Base-by-base conservation (phyloP, 495 filamentous ascomycete species). In the Neurospora intermedia region DNA sequence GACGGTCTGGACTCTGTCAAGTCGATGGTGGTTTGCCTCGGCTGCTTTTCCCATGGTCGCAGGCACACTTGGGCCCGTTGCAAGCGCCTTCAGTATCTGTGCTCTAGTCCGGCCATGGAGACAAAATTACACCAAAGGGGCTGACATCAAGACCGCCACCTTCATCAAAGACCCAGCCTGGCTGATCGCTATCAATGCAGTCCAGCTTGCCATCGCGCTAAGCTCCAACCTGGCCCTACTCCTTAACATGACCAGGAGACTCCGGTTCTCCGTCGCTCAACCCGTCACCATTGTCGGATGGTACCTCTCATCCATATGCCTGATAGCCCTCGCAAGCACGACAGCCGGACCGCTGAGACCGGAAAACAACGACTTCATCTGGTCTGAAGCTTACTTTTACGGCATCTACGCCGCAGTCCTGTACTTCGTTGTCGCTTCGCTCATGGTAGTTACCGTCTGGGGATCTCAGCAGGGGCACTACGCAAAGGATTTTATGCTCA, bases 21-120 rank as follows among this genome's bases (percentile, higher is more conserved):
- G 90, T 73, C 89, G 90, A 48, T 97, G 93, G 93, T 97, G 94
- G 93, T 91, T 95, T 75, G 91, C 92, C 10, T 91, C 90, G 27
- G 92, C 93, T 0, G 92, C 89, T 11, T 93, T 93, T 75, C 94
- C 94, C 40, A 86, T 96, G 76, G 84, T 94, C 40, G 92, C 93
- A 69, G 93, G 91, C 54, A 94, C 93, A 0, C 90, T 97, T 71
- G 94, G 94, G 1, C 94, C 94, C 5, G 92, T 96, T 72, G 93
- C 93, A 27, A 85, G 83, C 43, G 90, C 91, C 23, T 93, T 97
- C 86, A 92, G 87, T 79, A 89, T 97, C 46, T 93, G 91, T 78
- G 90, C 92, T 38, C 82, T 97, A 43, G 89, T 90, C 7, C 84
- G 89, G 75, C 85, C 89, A 62, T 96, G 94, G 94, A 84, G 91